These are phyloP conservation scores for Oropetium thomaeum DNA, from an alignment of 176 grass and related monocot species.

Conservation along the genomic window DNA sequence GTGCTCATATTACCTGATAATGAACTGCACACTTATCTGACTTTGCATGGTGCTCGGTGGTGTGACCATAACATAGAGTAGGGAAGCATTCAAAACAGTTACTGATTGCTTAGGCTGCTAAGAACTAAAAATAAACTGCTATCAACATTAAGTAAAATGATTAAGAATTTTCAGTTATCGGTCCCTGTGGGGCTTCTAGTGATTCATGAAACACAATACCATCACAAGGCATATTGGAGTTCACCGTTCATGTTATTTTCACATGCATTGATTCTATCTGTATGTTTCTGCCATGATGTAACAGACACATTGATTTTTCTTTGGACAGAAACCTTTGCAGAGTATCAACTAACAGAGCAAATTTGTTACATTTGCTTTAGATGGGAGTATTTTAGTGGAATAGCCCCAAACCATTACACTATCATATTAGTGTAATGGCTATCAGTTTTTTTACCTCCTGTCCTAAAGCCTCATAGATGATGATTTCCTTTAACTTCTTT, in stretches of 20 bases:
- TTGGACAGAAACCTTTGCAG: neutral
- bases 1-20: neutral
- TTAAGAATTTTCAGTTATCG: neutral
- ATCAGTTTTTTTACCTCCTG: neutral
- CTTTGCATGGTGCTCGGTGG: neutral
- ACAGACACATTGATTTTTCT: neutral
- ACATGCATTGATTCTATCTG: neutral
- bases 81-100: neutral
- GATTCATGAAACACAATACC: neutral
- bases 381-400: neutral
- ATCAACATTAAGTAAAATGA: neutral
- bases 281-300: neutral
- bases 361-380: slow-evolving; percentile 15
- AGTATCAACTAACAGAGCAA: neutral
- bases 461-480: neutral
- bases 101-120: neutral
- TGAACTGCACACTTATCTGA: neutral
- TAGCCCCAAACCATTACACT: neutral
- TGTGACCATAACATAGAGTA: neutral
- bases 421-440: neutral
- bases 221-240: slow-evolving; percentile 7
- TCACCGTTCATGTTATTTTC: neutral
- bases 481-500: neutral
- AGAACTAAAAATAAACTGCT: neutral
- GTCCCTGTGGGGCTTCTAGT: neutral